Conservation (phyloP, 176 grass and related monocot genomes). For the Carex scoparia region DNA sequence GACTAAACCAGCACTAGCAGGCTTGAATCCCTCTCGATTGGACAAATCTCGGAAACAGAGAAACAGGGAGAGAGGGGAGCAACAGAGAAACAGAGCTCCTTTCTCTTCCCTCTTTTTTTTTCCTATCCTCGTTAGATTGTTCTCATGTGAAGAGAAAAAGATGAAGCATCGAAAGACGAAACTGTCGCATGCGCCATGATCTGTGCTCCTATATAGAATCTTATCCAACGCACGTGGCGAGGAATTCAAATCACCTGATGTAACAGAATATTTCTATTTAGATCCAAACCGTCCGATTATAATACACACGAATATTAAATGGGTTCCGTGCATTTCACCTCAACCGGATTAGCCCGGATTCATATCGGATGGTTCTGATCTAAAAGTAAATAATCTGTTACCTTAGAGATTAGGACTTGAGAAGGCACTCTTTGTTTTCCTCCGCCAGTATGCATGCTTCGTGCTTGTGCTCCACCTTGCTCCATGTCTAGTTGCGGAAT, state of each 20-base stretch:
- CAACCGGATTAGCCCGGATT: too few species aligned
- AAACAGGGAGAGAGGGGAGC: background rate
- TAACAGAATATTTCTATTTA: too few species aligned
- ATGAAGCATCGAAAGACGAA: background rate
- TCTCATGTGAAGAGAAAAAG: constrained; percentile 27
- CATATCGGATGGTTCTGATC: too few species aligned
- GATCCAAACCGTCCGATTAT: too few species aligned
- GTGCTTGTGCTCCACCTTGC: background rate
- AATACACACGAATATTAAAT: too few species aligned
- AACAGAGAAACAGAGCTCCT: constrained; percentile 6
- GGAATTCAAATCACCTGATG: too few species aligned
- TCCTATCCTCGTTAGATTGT: constrained; percentile 16
- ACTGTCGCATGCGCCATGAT: background rate
- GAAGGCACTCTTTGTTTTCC: background rate
- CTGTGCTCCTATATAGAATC: constrained; percentile 1
- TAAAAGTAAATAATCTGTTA: too few species aligned
- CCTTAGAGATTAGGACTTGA: too few species aligned
- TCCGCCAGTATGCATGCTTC: background rate
- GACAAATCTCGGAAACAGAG: constrained; percentile 19
- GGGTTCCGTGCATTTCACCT: too few species aligned
- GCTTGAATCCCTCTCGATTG: background rate
- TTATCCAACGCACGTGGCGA: background rate
- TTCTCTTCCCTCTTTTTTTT: background rate
- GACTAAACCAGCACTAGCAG: background rate
- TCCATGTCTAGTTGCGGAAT: background rate